phyloP scores from a whole-genome alignment of 2,329 filamentous ascomycete genomes.

The Endothia cerciana region DNA sequence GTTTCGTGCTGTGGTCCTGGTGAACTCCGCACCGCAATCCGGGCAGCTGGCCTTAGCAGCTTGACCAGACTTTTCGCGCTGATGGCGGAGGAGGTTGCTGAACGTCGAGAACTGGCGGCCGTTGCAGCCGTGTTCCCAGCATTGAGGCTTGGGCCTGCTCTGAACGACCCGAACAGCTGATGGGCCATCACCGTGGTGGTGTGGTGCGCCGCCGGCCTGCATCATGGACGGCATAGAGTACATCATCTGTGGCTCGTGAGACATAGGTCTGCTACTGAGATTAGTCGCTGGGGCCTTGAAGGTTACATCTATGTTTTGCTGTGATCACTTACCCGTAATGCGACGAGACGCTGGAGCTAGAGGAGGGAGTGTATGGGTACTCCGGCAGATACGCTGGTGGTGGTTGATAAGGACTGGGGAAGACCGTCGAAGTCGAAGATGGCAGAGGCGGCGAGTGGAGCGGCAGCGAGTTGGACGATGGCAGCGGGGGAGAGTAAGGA shows the following conservation, averaged over 20 bases:
- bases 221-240: conserved; percentile 38
- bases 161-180: conserved; percentile 70
- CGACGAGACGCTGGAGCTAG: conserved; percentile 36
- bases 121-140: conserved; percentile 97
- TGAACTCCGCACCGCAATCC: conserved; percentile 91
- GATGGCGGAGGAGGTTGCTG: conserved; percentile 89
- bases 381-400: conserved; percentile 39
- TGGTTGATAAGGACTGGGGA: conserved; percentile 40
- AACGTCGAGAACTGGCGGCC: conserved; percentile 95
- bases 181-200: conserved; percentile 41
- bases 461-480: conserved; percentile 47
- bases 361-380: conserved; percentile 37
- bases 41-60: conserved; percentile 88
- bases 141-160: conserved; percentile 87
- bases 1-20: conserved; percentile 83
- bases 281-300: conserved; percentile 27
- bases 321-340: conserved; percentile 39
- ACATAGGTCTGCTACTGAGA: conserved; percentile 30
- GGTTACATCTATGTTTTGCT: conserved; percentile 1
- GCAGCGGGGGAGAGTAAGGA: conserved; percentile 53
- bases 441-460: conserved; percentile 55
- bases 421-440: conserved; percentile 42
- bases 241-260: conserved; percentile 34
- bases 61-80: conserved; percentile 91
- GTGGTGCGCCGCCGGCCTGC: conserved; percentile 30